Base-by-base conservation (phyloP, 192 early-diverging fungal species). In the Backusella psychrophila region DNA sequence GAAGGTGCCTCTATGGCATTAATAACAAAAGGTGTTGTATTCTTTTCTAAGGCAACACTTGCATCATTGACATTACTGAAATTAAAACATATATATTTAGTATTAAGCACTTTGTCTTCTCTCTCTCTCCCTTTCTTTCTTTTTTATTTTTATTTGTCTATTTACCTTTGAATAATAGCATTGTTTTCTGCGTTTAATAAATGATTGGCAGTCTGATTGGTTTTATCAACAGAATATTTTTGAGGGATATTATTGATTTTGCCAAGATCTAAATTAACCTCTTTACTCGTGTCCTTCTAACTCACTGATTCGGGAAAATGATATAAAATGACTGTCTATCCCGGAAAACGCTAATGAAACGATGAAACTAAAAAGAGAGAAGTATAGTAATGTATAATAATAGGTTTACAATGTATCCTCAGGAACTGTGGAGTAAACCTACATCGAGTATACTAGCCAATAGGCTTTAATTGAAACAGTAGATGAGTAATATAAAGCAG, bases 271-370 rank as follows among this genome's bases (percentile, higher is more conserved):
- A 88, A 82, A 91, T 92, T 26, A 97, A 76, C 4, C 49, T 52
- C 17, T 73, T 94, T 95, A 75, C 89, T 87, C 72, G 6, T 93
- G 89, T 74, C 92, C 82, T 81, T 96, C 90, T 71, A 99, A 89
- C 33, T 91, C 81, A 0, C 89, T 85, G 26, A 98, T 75, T 6
- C 96, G 90, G 69, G 92, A 91, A 3, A 92, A 92, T 21, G 96
- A 94, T 31, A 99, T 91, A 83, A 91, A 98, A 83, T 99, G 97
- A 42, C 97, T 81, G 98, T 92, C 33, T 81, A 99, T 92, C 33
- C 98, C 97, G 14, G 97, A 29, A 23, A 29, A 29, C 29, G 29
- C 29, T 29, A 29, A 29, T 29, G 1, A 29, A 29, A 29, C 29
- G 29, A 29, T 29, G 29, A 29, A 29, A 29, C 29, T 29, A 29